phyloP scores from a whole-genome alignment of 371 early-diverging fungal genomes.

The Mortierella polycephala region DNA sequence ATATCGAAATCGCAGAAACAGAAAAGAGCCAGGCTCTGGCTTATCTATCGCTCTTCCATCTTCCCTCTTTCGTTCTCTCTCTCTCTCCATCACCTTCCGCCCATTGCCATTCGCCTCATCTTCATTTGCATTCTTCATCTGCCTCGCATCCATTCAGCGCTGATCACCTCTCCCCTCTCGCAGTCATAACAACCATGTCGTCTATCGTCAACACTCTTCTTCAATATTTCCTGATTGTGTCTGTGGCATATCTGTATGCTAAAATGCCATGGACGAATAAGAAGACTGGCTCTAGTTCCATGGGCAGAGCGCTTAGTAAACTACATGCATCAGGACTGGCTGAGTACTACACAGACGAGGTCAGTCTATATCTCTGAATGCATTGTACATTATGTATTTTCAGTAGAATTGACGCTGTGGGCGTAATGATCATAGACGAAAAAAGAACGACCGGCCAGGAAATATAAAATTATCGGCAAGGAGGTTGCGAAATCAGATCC shows the following conservation, averaged over 20 bases:
- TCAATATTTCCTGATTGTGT: conserved; percentile 24
- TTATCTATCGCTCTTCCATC: not conserved
- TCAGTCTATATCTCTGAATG: not conserved
- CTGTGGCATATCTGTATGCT: conserved; percentile 18
- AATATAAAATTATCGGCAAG: not conserved
- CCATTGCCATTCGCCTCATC: not conserved
- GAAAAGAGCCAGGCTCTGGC: too few relatives aligned
- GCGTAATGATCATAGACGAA: conserved; percentile 3
- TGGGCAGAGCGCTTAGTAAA: conserved; percentile 7
- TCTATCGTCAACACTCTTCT: conserved; percentile 19
- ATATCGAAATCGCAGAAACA: too few relatives aligned
- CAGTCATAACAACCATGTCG: conserved; percentile 6
- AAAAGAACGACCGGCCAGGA: not conserved
- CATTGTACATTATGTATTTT: not conserved
- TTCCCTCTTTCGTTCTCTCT: not conserved
- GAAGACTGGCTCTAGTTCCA: conserved; percentile 1
- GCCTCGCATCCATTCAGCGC: not conserved
- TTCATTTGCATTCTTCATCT: not conserved
- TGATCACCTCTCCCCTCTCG: not conserved
- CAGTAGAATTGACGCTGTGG: not conserved
- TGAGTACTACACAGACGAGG: conserved; percentile 8
- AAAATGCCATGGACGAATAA: conserved; percentile 12
- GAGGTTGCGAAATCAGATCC: not conserved
- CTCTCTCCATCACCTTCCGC: not conserved
- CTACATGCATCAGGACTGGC: conserved; percentile 16